phyloP scores from a whole-genome alignment of 1,284 basidiomycete genomes.

The Blastosporella zonata region DNA sequence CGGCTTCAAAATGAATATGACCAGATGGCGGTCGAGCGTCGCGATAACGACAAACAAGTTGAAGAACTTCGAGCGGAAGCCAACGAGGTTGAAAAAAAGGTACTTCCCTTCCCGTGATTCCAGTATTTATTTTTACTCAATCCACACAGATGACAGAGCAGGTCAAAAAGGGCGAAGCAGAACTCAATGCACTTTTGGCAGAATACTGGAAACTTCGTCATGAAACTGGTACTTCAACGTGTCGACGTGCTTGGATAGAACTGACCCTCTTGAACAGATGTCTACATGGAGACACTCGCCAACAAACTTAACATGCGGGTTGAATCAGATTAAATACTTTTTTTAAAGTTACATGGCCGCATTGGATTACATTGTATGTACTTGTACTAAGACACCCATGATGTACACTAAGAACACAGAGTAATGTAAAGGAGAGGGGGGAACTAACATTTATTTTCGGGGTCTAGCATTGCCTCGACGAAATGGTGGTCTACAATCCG shows the following conservation, averaged over 20 bases:
- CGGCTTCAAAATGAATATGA: constrained; percentile 74
- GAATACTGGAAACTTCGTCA: constrained; percentile 81
- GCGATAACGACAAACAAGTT: constrained; percentile 72
- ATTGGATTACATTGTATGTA: not conserved
- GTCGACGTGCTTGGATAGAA: constrained; percentile 2
- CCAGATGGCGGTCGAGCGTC: constrained; percentile 67
- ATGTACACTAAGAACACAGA: not conserved
- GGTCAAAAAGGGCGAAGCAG: constrained; percentile 65
- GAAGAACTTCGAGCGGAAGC: constrained; percentile 71
- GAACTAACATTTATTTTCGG: constrained; percentile 13
- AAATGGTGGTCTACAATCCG: constrained; percentile 42
- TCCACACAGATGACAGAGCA: constrained; percentile 66
- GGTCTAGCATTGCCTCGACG: constrained; percentile 20
- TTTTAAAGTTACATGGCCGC: not conserved
- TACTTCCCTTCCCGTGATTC: constrained; percentile 22
- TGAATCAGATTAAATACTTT: constrained; percentile 25
- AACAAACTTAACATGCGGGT: constrained; percentile 61
- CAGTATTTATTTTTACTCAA: not conserved
- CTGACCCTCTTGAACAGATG: constrained; percentile 40
- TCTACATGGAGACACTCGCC: constrained; percentile 79
- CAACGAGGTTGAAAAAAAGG: constrained; percentile 61
- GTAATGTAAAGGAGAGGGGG: not conserved
- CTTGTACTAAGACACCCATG: not conserved
- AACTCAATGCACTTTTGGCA: constrained; percentile 72
- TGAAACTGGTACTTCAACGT: constrained; percentile 58